Percentiles rank a stretch among this genome's conserved stretches.
Conservation (phyloP, 805 yeast species). For the Pichia insulana region DNA sequence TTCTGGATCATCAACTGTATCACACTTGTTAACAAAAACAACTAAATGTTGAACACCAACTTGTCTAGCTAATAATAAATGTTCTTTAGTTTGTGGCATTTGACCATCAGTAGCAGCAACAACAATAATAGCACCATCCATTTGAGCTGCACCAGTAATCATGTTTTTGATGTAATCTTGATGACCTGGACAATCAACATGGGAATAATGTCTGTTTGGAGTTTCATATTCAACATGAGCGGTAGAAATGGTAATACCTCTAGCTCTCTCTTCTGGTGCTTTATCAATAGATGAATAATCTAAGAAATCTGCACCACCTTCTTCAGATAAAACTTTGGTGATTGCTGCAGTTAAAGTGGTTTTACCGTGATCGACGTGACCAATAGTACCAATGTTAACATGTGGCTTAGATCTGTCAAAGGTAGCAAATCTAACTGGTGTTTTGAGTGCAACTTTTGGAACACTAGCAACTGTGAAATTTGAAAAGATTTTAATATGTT, state of each 20-base stretch:
- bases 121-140: slow-evolving; percentile 99
- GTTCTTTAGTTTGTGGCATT: slow-evolving; percentile 99
- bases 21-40: slow-evolving; percentile 97
- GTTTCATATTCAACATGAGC: slow-evolving; percentile 98
- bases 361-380: slow-evolving; percentile 99
- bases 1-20: slow-evolving; percentile 96
- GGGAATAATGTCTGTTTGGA: slow-evolving; percentile 90
- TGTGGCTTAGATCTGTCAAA: slow-evolving; percentile 96
- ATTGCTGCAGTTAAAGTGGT: slow-evolving; percentile 97
- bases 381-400: slow-evolving; percentile 94
- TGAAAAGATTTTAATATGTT: not conserved
- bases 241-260: slow-evolving; percentile 97
- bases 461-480: slow-evolving; percentile 11
- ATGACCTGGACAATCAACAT: slow-evolving; percentile 98
- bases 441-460: slow-evolving; percentile 15
- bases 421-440: slow-evolving; percentile 42
- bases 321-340: slow-evolving; percentile 82
- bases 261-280: slow-evolving; percentile 98
- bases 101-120: slow-evolving; percentile 99
- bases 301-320: slow-evolving; percentile 89
- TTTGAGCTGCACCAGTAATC: slow-evolving; percentile 99
- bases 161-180: slow-evolving; percentile 97
- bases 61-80: slow-evolving; percentile 95
- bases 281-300: slow-evolving; percentile 91
- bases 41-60: slow-evolving; percentile 98